Conservation (phyloP, 2,329 filamentous ascomycete species). For the Ceratocystis colombiana region DNA sequence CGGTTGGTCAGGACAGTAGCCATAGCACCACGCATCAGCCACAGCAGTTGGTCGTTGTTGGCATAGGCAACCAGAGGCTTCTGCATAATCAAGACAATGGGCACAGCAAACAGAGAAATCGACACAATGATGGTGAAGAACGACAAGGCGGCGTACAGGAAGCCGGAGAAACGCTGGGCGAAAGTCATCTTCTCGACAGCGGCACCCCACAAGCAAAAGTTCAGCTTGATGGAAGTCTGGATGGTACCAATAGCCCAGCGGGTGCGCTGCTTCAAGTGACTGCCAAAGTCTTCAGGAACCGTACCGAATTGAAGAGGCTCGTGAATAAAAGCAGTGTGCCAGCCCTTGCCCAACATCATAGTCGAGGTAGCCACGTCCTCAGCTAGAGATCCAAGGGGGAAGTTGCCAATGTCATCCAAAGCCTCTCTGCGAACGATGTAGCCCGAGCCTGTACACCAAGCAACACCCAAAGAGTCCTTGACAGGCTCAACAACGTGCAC, state of each 20-base stretch:
- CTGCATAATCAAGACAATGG: constrained; percentile 48
- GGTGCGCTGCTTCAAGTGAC: constrained; percentile 48
- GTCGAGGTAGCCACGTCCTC: constrained; percentile 53
- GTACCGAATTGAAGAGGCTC: constrained; percentile 52
- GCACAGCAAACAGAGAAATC: constrained; percentile 48
- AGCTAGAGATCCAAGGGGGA: constrained; percentile 48
- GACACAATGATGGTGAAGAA: constrained; percentile 47
- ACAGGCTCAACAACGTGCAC: constrained; percentile 44
- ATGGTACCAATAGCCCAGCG: constrained; percentile 48
- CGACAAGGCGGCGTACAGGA: constrained; percentile 46
- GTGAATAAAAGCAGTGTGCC: constrained; percentile 51
- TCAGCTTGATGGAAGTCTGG: constrained; percentile 50
- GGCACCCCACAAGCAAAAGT: constrained; percentile 49
- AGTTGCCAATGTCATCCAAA: constrained; percentile 51
- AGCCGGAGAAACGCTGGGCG: constrained; percentile 49
- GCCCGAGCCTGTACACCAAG: constrained; percentile 57
- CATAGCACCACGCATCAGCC: constrained; percentile 48
- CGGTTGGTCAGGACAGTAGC: constrained; percentile 42
- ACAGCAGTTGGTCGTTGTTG: constrained; percentile 44
- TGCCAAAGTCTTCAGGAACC: constrained; percentile 46
- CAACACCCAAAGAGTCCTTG: constrained; percentile 44
- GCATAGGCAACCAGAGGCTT: constrained; percentile 49
- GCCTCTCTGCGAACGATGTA: constrained; percentile 51
- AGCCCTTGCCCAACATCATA: constrained; percentile 49
- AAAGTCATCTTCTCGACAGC: constrained; percentile 44